Percentiles rank a stretch among this genome's conserved stretches.
Conservation (phyloP, 2,329 filamentous ascomycete genomes). For the Trichoderma brevicompactum region DNA sequence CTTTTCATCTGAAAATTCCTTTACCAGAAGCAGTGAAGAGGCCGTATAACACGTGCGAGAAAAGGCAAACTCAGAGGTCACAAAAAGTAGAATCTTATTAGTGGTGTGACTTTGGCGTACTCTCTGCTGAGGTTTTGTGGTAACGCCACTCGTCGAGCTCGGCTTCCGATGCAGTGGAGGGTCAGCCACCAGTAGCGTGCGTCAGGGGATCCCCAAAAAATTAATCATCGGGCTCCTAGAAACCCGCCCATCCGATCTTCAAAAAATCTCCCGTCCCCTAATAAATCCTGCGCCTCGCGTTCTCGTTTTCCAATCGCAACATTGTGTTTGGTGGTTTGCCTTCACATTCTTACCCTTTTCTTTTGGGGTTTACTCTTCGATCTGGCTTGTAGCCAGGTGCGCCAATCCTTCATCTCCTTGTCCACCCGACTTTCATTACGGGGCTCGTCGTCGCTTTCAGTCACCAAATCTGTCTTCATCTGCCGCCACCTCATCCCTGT, state of each 20-base stretch:
- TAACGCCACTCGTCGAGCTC: conserved; percentile 27
- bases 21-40: background rate
- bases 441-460: background rate
- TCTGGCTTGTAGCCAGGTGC: conserved; percentile 11
- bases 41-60: background rate
- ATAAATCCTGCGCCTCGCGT: conserved; percentile 12
- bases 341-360: background rate
- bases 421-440: background rate
- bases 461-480: conserved; percentile 27
- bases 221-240: conserved; percentile 25
- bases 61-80: background rate
- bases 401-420: conserved; percentile 4
- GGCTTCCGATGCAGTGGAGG: conserved; percentile 19
- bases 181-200: conserved; percentile 12
- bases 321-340: background rate
- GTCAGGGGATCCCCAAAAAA: conserved; percentile 35
- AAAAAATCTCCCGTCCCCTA: conserved; percentile 19
- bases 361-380: background rate
- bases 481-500: conserved; percentile 23
- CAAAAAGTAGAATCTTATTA: background rate
- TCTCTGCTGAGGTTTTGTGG: conserved; percentile 15
- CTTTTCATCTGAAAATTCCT: background rate
- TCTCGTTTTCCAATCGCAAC: background rate
- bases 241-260: conserved; percentile 20
- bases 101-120: conserved; percentile 25